Evolutionary conservation across 495 filamentous ascomycete species (phyloP), one percentile per base, ranked within the genome.

Genomic region (Halenospora varia): DNA sequence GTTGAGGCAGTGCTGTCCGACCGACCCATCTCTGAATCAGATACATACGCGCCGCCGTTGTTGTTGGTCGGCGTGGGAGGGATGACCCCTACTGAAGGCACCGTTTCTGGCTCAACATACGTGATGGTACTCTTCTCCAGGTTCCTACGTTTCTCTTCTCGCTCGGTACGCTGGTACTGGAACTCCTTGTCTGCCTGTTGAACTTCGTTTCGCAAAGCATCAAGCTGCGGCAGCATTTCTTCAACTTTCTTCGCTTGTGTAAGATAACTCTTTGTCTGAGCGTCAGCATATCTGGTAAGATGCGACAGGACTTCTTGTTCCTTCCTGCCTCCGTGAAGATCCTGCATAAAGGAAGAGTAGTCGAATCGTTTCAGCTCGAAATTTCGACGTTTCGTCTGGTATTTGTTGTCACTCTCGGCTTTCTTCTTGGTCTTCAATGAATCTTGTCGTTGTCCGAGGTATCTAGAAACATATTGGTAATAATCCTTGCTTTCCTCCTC

Each of bases 311-410:
- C 88, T 68, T 97, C 94, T 68, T 97, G 94, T 62, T 99, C 95
- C 66, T 97, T 97, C 57, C 94, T 88, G 25, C 94, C 94, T 22
- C 94, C 94, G 64, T 97, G 94, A 10, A 99, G 78, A 75, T 99
- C 94, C 59, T 97, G 92, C 91, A 99, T 96, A 68, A 97, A 99
- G 10, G 91, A 96, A 17, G 92, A 97, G 70, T 99, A 99, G 72
- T 99, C 94, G 58, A 99, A 99, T 10, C 95, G 87, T 73, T 91
- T 97, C 40, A 99, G 76, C 72, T 99, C 94, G 62, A 97, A 99
- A 58, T 89, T 96, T 39, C 88, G 86, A 51, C 93, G 85, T 68
- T 96, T 97, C 1, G 80, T 84, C 69, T 99, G 93, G 69, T 99
- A 99, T 63, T 99, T 99, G 19, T 87, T 85, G 66, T 99, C 94